Conservation (phyloP, 441 rosid species). For the Pelargonium fulgidum region DNA sequence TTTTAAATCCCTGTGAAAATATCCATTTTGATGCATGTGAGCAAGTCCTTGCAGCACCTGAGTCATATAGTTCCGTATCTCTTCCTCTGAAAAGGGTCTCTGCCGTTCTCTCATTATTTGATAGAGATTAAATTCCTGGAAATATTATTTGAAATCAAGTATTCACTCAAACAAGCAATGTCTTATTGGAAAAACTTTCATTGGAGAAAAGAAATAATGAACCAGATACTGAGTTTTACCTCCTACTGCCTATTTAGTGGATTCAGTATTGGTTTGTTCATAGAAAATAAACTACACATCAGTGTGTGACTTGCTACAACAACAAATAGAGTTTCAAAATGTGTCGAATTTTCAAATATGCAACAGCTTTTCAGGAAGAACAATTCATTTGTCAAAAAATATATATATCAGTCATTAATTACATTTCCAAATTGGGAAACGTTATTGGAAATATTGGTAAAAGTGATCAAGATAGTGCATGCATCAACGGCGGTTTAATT, state of each 20-base stretch:
- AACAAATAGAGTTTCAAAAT: not conserved
- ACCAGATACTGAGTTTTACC: not conserved
- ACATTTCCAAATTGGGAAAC: not conserved
- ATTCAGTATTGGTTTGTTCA: not conserved
- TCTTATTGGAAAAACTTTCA: not conserved
- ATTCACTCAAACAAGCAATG: slow-evolving; percentile 9
- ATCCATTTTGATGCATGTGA: slow-evolving; percentile 63
- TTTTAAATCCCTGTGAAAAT: slow-evolving; percentile 65
- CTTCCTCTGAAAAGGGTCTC: slow-evolving; percentile 46
- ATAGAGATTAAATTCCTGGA: slow-evolving; percentile 57
- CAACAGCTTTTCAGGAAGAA: not conserved
- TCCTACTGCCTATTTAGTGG: slow-evolving; percentile 5
- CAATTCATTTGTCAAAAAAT: slow-evolving; percentile 1
- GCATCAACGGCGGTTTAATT: not conserved
- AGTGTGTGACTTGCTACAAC: not conserved
- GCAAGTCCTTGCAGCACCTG: slow-evolving; percentile 63
- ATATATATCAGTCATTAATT: not conserved
- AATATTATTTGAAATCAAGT: slow-evolving; percentile 18
- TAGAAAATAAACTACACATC: slow-evolving; percentile 3
- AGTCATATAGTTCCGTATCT: slow-evolving; percentile 46
- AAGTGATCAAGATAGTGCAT: not conserved
- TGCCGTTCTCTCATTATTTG: slow-evolving; percentile 52
- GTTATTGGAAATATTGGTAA: not conserved
- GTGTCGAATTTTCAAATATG: slow-evolving; percentile 1
- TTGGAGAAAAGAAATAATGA: not conserved